Evolutionary conservation across 2,329 filamentous ascomycete genomes (phyloP).

Genomic region (Cladosporium sp.): DNA sequence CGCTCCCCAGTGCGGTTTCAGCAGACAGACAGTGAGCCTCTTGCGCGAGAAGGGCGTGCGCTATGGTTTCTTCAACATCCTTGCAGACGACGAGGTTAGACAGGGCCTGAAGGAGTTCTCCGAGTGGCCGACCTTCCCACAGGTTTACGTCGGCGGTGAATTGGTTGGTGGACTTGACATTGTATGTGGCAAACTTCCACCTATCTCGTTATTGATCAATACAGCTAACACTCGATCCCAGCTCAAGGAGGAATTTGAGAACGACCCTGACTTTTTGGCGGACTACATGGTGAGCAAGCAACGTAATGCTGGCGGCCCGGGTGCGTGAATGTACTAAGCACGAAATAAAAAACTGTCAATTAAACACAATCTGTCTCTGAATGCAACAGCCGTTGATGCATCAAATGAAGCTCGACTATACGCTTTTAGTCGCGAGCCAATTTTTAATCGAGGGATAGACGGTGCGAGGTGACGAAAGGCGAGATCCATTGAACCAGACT

Average conservation of each 20-base stretch:
- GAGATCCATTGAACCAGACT: too few species aligned
- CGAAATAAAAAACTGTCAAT: too few species aligned
- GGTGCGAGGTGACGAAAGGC: too few species aligned
- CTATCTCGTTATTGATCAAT: background rate
- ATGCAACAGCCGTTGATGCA: too few species aligned
- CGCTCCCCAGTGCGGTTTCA: slow-evolving; percentile 87
- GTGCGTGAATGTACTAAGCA: background rate
- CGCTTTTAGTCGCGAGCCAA: too few species aligned
- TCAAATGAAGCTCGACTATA: too few species aligned
- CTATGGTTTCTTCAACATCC: slow-evolving; percentile 98
- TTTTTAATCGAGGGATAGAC: too few species aligned
- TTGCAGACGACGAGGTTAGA: slow-evolving; percentile 94
- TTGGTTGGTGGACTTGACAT: slow-evolving; percentile 93
- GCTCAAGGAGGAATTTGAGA: slow-evolving; percentile 91
- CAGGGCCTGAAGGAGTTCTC: slow-evolving; percentile 95
- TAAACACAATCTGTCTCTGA: too few species aligned
- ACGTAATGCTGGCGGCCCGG: slow-evolving; percentile 24
- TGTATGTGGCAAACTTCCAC: slow-evolving; percentile 53
- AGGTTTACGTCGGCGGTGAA: slow-evolving; percentile 87
- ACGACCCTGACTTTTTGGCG: slow-evolving; percentile 75
- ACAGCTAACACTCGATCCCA: slow-evolving; percentile 34
- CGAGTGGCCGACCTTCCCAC: slow-evolving; percentile 98
- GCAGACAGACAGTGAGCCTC: slow-evolving; percentile 79
- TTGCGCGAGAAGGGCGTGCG: slow-evolving; percentile 86
- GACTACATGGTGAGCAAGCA: slow-evolving; percentile 54